Base-by-base conservation (phyloP, 345 rosid genomes). In the Lenwebbia sp. region DNA sequence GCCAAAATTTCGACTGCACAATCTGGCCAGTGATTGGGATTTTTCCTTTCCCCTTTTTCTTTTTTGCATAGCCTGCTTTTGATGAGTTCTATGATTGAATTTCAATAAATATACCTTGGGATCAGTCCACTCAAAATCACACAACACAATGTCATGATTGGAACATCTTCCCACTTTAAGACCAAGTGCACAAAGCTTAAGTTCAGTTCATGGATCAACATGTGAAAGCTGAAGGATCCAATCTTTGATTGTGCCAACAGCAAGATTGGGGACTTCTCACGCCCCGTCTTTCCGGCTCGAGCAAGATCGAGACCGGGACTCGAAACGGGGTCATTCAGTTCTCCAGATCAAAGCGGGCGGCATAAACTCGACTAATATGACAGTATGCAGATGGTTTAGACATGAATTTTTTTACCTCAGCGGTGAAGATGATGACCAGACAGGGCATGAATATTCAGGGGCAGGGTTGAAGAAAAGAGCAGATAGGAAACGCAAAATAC, bases 71-170 rank as follows among this genome's bases (percentile, higher is more conserved):
- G 83, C 54, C 87, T 90, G 89, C 90, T 89, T 91, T 92, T 90
- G 88, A 91, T 90, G 93, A 90, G 90, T 91, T 91, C 91, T 88
- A 91, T 91, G 92, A 92, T 92, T 87, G 90, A 89, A 89, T 85
- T 91, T 90, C 85, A 86, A 88, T 83, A 88, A 85, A 82, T 70
- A n/a, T 19, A 10, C 88, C 54, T 90, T 87, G 95, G 92, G 94
- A 91, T 91, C 92, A 91, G 86, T 87, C 89, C 90, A 76, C 93
- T 84, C 89, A 86, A 82, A 89, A 86, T 88, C 89, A 78, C 86
- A 86, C 87, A 87, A 84, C 86, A 2, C 89, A 88, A 86, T 87
- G 86, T 85, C 90, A 93, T 92, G 88, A 93, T 92, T 88, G 91
- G 88, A 85, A 84, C 89, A 86, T 84, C 87, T 83, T 88, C 82